Conservation (phyloP, 1,284 basidiomycete genomes). For the Malassezia furfur region DNA sequence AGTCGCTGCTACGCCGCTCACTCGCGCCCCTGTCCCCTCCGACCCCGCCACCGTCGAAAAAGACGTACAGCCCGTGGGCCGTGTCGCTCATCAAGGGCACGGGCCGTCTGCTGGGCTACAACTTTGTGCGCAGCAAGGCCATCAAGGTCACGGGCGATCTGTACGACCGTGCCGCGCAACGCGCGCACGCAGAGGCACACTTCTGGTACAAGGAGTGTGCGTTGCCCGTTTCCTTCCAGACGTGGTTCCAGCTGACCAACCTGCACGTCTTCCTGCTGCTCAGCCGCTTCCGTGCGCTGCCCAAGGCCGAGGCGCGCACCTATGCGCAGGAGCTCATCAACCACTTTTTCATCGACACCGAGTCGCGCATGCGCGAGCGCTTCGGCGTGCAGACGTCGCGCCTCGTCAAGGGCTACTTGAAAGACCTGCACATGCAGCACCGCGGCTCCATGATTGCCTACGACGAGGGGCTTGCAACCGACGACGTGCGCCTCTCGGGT, state of each 20-base stretch:
- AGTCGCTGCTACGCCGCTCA: constrained; percentile 18
- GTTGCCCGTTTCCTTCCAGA: constrained; percentile 87
- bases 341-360: constrained; percentile 91
- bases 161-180: constrained; percentile 53
- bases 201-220: constrained; percentile 58
- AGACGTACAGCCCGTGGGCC: constrained; percentile 28
- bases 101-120: constrained; percentile 54
- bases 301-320: constrained; percentile 57
- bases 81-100: constrained; percentile 44
- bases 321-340: constrained; percentile 76
- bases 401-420: constrained; percentile 80
- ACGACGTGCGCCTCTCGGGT: constrained; percentile 56
- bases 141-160: constrained; percentile 54
- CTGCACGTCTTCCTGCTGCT: constrained; percentile 85
- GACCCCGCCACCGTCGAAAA: constrained; percentile 22
- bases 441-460: constrained; percentile 70
- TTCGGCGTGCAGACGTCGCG: constrained; percentile 64
- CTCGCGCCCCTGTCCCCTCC: constrained; percentile 33
- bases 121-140: constrained; percentile 52
- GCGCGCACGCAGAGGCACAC: constrained; percentile 44
- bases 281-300: constrained; percentile 75
- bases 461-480: constrained; percentile 62
- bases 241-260: constrained; percentile 92
- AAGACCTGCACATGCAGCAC: constrained; percentile 80
- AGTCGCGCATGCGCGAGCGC: constrained; percentile 71